Percentiles rank a stretch among this genome's conserved stretches.
Evolutionary conservation across 306 rosid genomes (phyloP).

Genomic region (Malus sylvestris): DNA sequence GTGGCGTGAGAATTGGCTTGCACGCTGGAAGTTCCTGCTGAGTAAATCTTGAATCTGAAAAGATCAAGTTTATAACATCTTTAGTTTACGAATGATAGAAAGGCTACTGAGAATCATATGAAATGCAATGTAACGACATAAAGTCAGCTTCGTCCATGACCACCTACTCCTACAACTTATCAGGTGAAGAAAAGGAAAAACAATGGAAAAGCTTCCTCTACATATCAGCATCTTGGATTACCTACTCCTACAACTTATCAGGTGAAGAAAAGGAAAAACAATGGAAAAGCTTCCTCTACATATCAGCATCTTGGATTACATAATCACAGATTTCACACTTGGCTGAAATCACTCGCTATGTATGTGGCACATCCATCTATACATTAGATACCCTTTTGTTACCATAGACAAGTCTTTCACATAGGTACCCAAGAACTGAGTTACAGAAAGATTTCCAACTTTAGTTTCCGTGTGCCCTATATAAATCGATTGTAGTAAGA

Average conservation of each 20-base stretch:
- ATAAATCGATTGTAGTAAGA: not conserved
- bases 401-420: not conserved
- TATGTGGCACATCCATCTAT: not conserved
- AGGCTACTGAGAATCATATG: not conserved
- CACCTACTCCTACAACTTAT: not conserved
- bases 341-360: not conserved
- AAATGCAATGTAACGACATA: not conserved
- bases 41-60: slow-evolving; percentile 84
- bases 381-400: not conserved
- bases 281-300: not conserved
- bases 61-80: not conserved
- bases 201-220: not conserved
- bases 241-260: not conserved
- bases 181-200: not conserved
- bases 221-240: not conserved
- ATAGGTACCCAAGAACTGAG: not conserved
- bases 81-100: slow-evolving; percentile 2
- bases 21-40: slow-evolving; percentile 99
- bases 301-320: not conserved
- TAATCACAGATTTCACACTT: not conserved
- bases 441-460: not conserved
- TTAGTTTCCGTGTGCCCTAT: not conserved
- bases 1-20: slow-evolving; percentile 95
- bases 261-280: not conserved
- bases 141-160: not conserved